Evolutionary conservation across 306 rosid genomes (phyloP).

Genomic region (Prunus dulcis): DNA sequence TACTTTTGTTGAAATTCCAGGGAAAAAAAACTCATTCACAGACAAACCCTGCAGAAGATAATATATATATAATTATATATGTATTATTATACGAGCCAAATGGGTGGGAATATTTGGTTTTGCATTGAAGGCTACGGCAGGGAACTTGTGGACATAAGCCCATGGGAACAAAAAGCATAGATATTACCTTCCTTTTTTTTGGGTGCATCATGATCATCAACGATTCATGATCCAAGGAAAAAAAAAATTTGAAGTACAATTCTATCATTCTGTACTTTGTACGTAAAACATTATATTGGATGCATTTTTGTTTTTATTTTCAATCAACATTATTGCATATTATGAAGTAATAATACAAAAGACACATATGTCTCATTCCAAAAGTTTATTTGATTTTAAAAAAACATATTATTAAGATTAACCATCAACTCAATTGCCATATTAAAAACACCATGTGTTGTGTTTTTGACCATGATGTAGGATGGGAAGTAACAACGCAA

Average conservation of each 20-base stretch:
- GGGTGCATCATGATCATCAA: not conserved
- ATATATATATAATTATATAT: not conserved
- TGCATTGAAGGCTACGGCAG: not conserved
- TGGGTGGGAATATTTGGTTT: not conserved
- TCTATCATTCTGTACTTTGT: not conserved
- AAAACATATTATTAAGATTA: too few species aligned
- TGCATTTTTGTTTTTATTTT: not conserved
- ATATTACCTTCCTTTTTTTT: not conserved
- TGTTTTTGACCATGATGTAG: not conserved
- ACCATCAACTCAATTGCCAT: too few species aligned
- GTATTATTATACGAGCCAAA: conserved; percentile 1
- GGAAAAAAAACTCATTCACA: not conserved
- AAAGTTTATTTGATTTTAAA: not conserved
- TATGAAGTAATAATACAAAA: not conserved
- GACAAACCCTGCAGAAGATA: not conserved
- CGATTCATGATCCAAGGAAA: not conserved
- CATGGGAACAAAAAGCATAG: not conserved
- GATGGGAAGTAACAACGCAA: not conserved
- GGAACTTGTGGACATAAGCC: not conserved
- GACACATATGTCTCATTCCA: not conserved
- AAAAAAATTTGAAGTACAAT: not conserved
- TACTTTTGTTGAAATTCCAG: not conserved
- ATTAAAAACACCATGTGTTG: not conserved
- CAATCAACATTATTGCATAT: not conserved
- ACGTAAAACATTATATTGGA: not conserved